These are phyloP conservation scores for Cystobasidium ongulense DNA, from an alignment of 768 basidiomycete genomes.

Conservation along the genomic window DNA sequence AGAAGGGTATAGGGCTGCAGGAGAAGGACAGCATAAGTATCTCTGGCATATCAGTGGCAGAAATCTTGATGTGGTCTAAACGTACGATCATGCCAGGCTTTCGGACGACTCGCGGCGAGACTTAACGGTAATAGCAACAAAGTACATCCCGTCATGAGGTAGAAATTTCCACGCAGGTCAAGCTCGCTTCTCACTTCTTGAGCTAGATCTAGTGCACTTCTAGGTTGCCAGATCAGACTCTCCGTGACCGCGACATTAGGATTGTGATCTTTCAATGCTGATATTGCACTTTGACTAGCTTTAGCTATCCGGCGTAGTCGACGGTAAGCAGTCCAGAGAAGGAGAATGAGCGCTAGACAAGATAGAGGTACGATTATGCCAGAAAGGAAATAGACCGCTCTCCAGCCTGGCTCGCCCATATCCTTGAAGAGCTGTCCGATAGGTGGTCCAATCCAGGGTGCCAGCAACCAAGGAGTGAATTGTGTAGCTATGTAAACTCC, in stretches of 20 bases:
- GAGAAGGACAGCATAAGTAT: background rate
- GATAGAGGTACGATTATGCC: conserved; percentile 39
- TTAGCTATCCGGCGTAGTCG: background rate
- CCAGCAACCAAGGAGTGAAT: conserved; percentile 41
- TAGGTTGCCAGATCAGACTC: conserved; percentile 13
- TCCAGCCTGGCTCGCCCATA: conserved; percentile 37
- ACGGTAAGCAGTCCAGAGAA: conserved; percentile 9
- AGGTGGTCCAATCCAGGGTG: conserved; percentile 40
- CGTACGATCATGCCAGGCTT: conserved; percentile 36
- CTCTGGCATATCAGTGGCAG: background rate
- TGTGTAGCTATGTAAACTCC: conserved; percentile 40
- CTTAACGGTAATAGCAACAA: conserved; percentile 38
- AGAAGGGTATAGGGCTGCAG: conserved; percentile 10
- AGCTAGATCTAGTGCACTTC: conserved; percentile 30
- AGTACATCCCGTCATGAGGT: conserved; percentile 34
- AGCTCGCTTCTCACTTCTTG: conserved; percentile 34
- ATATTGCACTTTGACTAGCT: background rate
- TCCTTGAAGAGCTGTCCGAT: conserved; percentile 36
- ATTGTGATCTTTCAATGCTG: conserved; percentile 2
- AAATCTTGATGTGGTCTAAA: background rate
- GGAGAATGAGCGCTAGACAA: conserved; percentile 21
- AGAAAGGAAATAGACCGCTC: conserved; percentile 38
- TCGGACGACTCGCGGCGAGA: conserved; percentile 33
- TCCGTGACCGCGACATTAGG: background rate
- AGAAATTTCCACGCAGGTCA: conserved; percentile 35